phyloP scores from a whole-genome alignment of 768 basidiomycete genomes.

The Filobasidium floriforme region DNA sequence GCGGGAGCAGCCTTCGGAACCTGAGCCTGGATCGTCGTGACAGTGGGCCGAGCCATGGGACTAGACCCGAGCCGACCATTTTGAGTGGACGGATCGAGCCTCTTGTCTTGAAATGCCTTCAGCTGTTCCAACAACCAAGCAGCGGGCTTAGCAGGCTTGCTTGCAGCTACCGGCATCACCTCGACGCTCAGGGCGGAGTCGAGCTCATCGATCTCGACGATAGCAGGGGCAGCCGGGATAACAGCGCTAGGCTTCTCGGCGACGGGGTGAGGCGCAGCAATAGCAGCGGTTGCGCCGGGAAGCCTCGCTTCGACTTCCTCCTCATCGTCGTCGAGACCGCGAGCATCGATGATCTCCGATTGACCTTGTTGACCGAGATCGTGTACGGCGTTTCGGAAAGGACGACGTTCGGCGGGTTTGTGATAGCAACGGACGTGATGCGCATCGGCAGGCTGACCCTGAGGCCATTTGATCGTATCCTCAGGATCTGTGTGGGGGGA shows the following conservation, averaged over 20 bases:
- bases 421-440: background rate
- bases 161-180: background rate
- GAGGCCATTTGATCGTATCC: background rate
- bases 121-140: background rate
- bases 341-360: background rate
- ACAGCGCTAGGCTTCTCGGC: too few species aligned
- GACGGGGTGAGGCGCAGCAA: too few species aligned
- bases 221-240: background rate
- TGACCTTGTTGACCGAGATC: background rate
- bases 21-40: too few species aligned
- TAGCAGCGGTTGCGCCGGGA: too few species aligned
- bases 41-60: too few species aligned
- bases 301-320: background rate
- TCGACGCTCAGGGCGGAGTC: background rate
- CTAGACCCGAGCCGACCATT: too few species aligned
- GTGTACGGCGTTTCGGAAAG: background rate
- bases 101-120: background rate
- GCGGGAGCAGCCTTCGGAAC: too few species aligned
- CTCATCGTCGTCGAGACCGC: background rate
- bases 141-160: background rate
- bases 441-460: background rate
- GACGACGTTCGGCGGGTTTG: background rate
- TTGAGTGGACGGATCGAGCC: too few species aligned
- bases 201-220: constrained; percentile 3
- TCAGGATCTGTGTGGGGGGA: constrained; percentile 4